These are phyloP conservation scores for Encephalitozoon cuniculi DNA, from an alignment of 371 early-diverging fungal species.

Conservation along the genomic window DNA sequence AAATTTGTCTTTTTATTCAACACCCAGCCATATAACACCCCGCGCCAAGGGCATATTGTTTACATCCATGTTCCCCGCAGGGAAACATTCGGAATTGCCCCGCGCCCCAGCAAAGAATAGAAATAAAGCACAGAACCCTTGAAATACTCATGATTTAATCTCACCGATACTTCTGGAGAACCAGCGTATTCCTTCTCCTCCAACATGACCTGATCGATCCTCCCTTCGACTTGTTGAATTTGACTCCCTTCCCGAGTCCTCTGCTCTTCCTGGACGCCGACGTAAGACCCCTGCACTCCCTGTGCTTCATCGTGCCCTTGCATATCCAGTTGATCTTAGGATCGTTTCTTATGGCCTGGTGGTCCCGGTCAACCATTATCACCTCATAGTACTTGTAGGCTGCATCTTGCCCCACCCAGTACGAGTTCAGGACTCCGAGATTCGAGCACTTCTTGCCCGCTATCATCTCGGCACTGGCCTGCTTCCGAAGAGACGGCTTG, in stretches of 20 bases:
- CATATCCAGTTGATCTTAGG: slow-evolving; percentile 95
- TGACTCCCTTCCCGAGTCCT: slow-evolving; percentile 87
- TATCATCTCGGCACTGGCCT: slow-evolving; percentile 84
- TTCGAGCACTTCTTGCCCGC: slow-evolving; percentile 83
- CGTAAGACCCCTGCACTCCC: slow-evolving; percentile 93
- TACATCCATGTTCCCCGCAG: background rate
- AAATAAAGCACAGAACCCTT: background rate
- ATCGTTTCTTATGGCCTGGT: slow-evolving; percentile 91
- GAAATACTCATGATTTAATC: slow-evolving; percentile 1
- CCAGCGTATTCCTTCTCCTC: slow-evolving; percentile 60
- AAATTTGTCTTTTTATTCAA: background rate
- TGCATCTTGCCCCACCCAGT: slow-evolving; percentile 94
- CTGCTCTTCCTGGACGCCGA: slow-evolving; percentile 86
- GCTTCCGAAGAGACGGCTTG: slow-evolving; percentile 82
- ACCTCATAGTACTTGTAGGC: slow-evolving; percentile 96
- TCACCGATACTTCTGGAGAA: slow-evolving; percentile 13
- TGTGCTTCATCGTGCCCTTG: slow-evolving; percentile 87
- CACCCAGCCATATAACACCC: background rate
- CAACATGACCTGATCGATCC: slow-evolving; percentile 75
- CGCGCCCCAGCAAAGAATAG: background rate
- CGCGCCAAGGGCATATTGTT: background rate
- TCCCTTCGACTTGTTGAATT: slow-evolving; percentile 91
- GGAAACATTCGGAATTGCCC: background rate
- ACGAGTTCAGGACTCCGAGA: slow-evolving; percentile 88
- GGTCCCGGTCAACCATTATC: slow-evolving; percentile 86